Evolutionary conservation across 768 basidiomycete species (phyloP), one percentile per base, ranked within the genome.

Genomic region (Leucocoprinus sp.): DNA sequence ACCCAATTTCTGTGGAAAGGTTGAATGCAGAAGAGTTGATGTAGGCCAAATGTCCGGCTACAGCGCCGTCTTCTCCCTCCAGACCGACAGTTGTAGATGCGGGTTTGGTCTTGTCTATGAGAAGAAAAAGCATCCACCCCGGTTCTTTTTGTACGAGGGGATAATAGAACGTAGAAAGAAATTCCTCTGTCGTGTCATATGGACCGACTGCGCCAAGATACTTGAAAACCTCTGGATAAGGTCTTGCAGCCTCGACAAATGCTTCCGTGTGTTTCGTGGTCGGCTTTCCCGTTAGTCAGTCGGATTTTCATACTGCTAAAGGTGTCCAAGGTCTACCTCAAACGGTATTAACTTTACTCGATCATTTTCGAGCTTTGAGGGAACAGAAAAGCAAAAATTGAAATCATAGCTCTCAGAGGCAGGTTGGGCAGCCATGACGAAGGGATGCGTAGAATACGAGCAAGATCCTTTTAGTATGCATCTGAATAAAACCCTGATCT

Each of bases 11-110:
- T 5, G 70, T 67, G 17, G 55, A 59, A 9, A 77, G 64, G 48
- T 77, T 55, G 4, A 37, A 43, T 2, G 67, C 50, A 8, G 64
- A 68, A 3, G 72, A 63, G 50, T 75, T 70, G 40, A 78, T 56
- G 48, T 75, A 64, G 0, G 72, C 77, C 7, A 82, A 69, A 5
- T 67, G 61, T 0, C 78, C 82, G 2, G 81, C 80, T 11, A 82
- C 53, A 4, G 55, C 51, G 4, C 60, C 61, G 9, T 58, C 54
- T 27, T 43, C 35, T 0, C 31, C 42, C 1, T 37, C 40, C 2
- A 43, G 19, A 21, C 39, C 34, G 34, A 36, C 50, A 47, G 14
- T n/a, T 23, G 17, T 27, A n/a, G 19, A 45, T 18, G 51, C 18
- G 1, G 60, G 49, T 8, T 54, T 58, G 0, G 70, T 69, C 50